Base-by-base conservation (phyloP, 768 basidiomycete genomes). In the Dendrothele bispora region DNA sequence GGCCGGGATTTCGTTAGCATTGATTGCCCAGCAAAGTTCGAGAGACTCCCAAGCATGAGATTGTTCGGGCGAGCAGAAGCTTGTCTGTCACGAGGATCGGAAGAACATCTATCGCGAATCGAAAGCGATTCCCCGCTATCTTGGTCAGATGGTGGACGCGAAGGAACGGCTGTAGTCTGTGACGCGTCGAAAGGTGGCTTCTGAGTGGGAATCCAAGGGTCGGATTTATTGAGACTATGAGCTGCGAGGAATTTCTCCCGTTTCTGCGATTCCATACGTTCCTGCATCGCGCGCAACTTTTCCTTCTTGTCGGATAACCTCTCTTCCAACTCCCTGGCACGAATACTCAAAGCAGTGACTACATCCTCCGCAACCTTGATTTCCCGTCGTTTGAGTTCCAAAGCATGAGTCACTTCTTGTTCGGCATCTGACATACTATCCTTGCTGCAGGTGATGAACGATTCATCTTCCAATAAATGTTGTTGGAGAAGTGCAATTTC, bases 251-350 rank as follows among this genome's bases (percentile, higher is more conserved):
- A 18, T 27, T 39, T 35, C 37, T 47, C 18, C 43, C 77, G 71
- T 60, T 65, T 77, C 48, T 70, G 61, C 39, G 70, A 67, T 56
- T 82, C 80, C 25, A 77, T 80, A 42, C 74, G 78, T 53, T 83
- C 82, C 55, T 80, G 81, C 29, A 80, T 72, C n/a, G 65, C 61
- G 52, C 66, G 73, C 48, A 94, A 67, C 46, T 73, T 73, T 53
- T 80, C 80, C 66, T 76, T 83, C 64, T 83, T 82, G 49, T 77
- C 73, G 26, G 78, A 73, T 28, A 93, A 74, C 56, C 70, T 78
- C 39, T 84, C 84, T 64, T 94, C 91, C 47, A 93, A 67, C 57
- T 86, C 87, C 52, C 81, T 78, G 37, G 86, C 82, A 41, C 85
- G 82, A 28, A 73, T 71, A 59, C 77, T 83, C 28, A 90, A 72